Conservation (phyloP, 2,329 filamentous ascomycete species). For the Parafenestella ontariensis region DNA sequence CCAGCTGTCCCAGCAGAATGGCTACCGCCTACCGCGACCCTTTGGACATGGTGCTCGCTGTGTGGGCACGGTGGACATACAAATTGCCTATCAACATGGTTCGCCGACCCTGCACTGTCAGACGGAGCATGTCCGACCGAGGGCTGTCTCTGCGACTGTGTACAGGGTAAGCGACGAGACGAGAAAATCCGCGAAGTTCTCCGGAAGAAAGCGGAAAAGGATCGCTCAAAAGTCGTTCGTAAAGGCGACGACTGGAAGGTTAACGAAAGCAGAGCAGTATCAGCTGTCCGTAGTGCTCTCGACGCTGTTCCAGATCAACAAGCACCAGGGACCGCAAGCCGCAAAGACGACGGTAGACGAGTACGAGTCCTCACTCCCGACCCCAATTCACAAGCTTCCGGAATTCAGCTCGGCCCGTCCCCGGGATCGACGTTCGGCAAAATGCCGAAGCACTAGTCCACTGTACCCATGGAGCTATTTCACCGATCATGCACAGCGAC, state of each 20-base stretch:
- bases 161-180: constrained; percentile 53
- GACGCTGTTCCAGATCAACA: constrained; percentile 28
- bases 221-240: constrained; percentile 42
- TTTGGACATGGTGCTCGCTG: constrained; percentile 65
- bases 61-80: constrained; percentile 68
- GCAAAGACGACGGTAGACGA: constrained; percentile 35
- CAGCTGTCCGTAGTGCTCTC: constrained; percentile 45
- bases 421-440: constrained; percentile 9
- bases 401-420: constrained; percentile 15
- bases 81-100: constrained; percentile 65
- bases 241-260: constrained; percentile 53
- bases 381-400: constrained; percentile 1
- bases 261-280: constrained; percentile 53
- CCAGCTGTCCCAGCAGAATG: constrained; percentile 30
- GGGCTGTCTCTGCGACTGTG: constrained; percentile 67
- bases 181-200: constrained; percentile 40
- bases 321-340: constrained; percentile 15
- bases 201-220: constrained; percentile 42
- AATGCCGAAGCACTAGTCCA: constrained; percentile 6
- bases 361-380: constrained; percentile 39
- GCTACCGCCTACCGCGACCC: constrained; percentile 38
- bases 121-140: constrained; percentile 65
- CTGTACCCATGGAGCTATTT: not conserved
- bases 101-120: constrained; percentile 53
- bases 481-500: not conserved